phyloP scores from a whole-genome alignment of 768 basidiomycete genomes.

The Kwoniella dendrophila region DNA sequence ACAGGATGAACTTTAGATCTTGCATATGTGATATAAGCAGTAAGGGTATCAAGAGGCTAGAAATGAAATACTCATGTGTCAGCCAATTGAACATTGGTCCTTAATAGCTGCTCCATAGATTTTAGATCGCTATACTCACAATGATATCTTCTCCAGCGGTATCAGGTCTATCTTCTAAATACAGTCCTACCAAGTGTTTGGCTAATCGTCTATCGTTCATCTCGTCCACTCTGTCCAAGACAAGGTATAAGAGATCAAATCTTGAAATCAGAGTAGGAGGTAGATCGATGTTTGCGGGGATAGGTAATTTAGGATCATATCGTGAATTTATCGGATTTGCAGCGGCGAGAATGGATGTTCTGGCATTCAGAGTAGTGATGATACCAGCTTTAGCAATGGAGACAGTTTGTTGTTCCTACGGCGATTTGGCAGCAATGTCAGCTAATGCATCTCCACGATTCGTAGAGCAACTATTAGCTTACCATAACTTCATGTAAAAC shows the following conservation, averaged over 20 bases:
- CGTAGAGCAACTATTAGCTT: constrained; percentile 6
- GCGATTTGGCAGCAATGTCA: neutral
- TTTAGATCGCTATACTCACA: constrained; percentile 64
- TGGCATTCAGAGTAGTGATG: constrained; percentile 94
- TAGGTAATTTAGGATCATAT: constrained; percentile 61
- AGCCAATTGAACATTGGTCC: neutral
- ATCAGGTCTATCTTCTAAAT: constrained; percentile 84
- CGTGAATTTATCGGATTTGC: constrained; percentile 86
- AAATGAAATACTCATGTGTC: neutral
- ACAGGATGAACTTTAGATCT: constrained; percentile 80
- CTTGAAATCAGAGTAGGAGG: constrained; percentile 97
- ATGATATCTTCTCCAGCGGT: constrained; percentile 71
- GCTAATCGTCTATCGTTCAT: constrained; percentile 79
- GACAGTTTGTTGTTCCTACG: constrained; percentile 98
- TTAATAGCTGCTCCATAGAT: neutral
- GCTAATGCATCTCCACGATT: neutral
- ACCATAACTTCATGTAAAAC: constrained; percentile 62
- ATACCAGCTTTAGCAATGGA: constrained; percentile 99
- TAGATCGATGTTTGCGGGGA: constrained; percentile 92
- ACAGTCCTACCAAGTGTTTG: constrained; percentile 87
- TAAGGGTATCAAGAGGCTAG: constrained; percentile 84
- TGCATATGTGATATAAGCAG: constrained; percentile 92
- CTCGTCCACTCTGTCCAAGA: constrained; percentile 93
- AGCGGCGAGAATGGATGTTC: constrained; percentile 94
- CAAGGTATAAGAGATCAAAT: constrained; percentile 93